Evolutionary conservation across 78 protist species (phyloP).

Genomic region (Parvularia atlantis): DNA sequence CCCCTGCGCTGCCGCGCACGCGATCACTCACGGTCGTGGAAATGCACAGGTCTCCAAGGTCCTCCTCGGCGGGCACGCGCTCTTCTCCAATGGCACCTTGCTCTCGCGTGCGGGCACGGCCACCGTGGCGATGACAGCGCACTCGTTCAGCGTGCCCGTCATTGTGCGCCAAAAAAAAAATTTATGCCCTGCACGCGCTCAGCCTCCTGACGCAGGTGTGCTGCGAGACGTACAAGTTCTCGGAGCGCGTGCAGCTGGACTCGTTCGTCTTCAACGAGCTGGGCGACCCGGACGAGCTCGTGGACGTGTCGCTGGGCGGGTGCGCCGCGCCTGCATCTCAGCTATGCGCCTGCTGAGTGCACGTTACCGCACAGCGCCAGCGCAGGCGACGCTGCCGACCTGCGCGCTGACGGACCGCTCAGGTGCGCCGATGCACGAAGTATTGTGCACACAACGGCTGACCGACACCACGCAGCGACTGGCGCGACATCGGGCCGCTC

Average conservation of each 20-base stretch:
- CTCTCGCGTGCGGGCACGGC: conserved; percentile 78
- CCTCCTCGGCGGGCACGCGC: conserved; percentile 77
- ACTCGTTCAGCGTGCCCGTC: conserved; percentile 75
- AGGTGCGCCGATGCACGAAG: no score
- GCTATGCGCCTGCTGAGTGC: background rate
- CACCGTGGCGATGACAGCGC: conserved; percentile 75
- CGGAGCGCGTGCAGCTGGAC: conserved; percentile 78
- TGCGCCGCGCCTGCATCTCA: background rate
- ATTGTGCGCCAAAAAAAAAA: no score
- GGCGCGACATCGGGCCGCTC: conserved; percentile 21
- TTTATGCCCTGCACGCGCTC: no score
- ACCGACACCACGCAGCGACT: background rate
- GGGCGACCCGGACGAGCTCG: conserved; percentile 53
- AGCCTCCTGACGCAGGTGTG: no score
- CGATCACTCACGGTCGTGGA: no score
- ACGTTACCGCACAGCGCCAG: no score
- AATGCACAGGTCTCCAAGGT: conserved; percentile 53
- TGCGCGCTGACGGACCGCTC: no score
- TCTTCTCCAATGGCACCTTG: conserved; percentile 75
- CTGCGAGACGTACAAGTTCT: conserved; percentile 92
- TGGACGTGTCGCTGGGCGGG: background rate
- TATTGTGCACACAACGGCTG: no score
- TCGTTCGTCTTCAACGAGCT: conserved; percentile 82
- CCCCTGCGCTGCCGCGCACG: no score
- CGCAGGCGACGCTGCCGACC: no score